A percentile compares a stretch with the other conserved stretches of the same genome.
Conservation (phyloP, 768 basidiomycete species). For the Leccinellum luteum region DNA sequence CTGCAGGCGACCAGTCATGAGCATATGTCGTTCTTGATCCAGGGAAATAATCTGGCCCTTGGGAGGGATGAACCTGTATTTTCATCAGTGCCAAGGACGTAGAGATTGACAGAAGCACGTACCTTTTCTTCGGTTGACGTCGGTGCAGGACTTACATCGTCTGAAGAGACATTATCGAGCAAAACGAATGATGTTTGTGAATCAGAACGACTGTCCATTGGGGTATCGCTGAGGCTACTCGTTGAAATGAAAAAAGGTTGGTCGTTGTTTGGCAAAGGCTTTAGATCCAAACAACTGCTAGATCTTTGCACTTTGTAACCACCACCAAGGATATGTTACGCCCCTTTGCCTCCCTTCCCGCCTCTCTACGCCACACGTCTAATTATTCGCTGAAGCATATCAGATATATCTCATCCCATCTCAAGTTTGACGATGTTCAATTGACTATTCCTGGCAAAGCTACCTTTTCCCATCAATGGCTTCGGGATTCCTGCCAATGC, state of each 20-base stretch:
- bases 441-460: slow-evolving; percentile 34
- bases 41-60: slow-evolving; percentile 40
- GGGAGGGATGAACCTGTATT: slow-evolving; percentile 46
- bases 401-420: slow-evolving; percentile 7
- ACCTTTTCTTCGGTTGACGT: slow-evolving; percentile 5
- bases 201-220: slow-evolving; percentile 31
- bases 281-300: slow-evolving; percentile 28
- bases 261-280: slow-evolving; percentile 31
- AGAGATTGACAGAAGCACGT: not conserved
- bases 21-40: slow-evolving; percentile 55
- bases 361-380: not conserved
- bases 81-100: not conserved
- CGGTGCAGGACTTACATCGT: not conserved
- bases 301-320: not conserved
- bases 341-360: not conserved
- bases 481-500: slow-evolving; percentile 84
- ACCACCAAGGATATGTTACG: slow-evolving; percentile 10
- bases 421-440: slow-evolving; percentile 10
- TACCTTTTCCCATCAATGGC: slow-evolving; percentile 67
- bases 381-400: not conserved
- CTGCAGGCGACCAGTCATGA: slow-evolving; percentile 66
- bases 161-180: slow-evolving; percentile 28
- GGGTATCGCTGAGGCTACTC: too few relatives aligned
- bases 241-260: slow-evolving; percentile 4
- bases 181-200: slow-evolving; percentile 51